Evolutionary conservation across 208 protist species (phyloP).

Genomic region (Leishmania major): DNA sequence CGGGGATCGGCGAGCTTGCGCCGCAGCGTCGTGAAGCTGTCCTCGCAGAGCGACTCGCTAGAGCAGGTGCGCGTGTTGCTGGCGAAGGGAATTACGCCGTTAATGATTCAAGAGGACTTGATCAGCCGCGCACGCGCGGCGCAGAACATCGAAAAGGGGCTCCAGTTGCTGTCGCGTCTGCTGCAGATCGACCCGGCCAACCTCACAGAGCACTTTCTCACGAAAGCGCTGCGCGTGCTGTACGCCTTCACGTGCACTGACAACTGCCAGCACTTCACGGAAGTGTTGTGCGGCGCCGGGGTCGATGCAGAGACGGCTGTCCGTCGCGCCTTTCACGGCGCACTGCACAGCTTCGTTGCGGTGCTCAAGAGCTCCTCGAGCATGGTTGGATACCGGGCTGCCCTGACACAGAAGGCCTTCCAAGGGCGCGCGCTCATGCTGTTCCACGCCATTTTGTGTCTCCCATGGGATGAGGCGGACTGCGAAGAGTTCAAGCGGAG

Average conservation of each 20-base stretch:
- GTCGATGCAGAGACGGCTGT: constrained; percentile 66
- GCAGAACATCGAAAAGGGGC: constrained; percentile 58
- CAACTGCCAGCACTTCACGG: constrained; percentile 61
- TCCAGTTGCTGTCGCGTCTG: constrained; percentile 50
- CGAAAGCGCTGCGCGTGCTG: constrained; percentile 49
- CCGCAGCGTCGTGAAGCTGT: constrained; percentile 59
- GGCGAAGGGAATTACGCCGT: constrained; percentile 51
- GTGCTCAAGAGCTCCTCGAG: constrained; percentile 30
- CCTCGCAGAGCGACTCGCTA: constrained; percentile 62
- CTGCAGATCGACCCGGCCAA: constrained; percentile 25
- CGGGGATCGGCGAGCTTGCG: constrained; percentile 59
- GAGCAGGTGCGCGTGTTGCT: constrained; percentile 78
- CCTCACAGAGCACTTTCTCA: constrained; percentile 28
- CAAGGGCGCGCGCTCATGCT: constrained; percentile 58
- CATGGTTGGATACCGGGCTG: constrained; percentile 34
- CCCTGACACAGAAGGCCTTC: constrained; percentile 47
- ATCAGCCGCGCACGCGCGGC: constrained; percentile 60
- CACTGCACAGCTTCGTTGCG: constrained; percentile 42
- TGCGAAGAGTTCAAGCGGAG: constrained; percentile 67
- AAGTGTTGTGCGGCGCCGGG: constrained; percentile 71
- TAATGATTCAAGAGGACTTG: constrained; percentile 63
- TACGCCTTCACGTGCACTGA: constrained; percentile 52
- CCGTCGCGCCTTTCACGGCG: constrained; percentile 68
- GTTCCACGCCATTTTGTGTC: constrained; percentile 76
- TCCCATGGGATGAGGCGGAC: constrained; percentile 83